Conservation (phyloP, 352 stramenopile species). For the Phytophthora megakarya region DNA sequence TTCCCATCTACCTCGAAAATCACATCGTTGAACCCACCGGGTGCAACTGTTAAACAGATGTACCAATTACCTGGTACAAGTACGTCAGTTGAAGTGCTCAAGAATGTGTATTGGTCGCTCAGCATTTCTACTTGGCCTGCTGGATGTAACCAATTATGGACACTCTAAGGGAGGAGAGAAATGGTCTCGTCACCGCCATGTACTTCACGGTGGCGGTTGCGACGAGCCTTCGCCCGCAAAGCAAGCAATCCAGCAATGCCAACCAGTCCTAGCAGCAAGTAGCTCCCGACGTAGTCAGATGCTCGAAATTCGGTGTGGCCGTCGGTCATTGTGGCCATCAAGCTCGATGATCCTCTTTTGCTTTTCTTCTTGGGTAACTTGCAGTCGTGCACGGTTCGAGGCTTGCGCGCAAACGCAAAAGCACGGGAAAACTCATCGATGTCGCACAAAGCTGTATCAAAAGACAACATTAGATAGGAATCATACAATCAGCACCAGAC, state of each 20-base stretch:
- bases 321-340: conserved; percentile 24
- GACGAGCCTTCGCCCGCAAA: conserved; percentile 43
- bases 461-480: not conserved
- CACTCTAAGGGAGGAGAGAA: conserved; percentile 36
- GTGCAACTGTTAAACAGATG: not conserved
- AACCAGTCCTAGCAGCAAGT: conserved; percentile 63
- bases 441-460: conserved; percentile 48
- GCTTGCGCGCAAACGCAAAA: conserved; percentile 60
- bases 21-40: too few relatives aligned
- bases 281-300: conserved; percentile 59
- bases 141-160: not conserved
- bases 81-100: conserved; percentile 20
- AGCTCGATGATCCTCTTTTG: conserved; percentile 26
- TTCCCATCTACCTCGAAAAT: too few relatives aligned
- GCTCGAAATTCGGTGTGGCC: conserved; percentile 15
- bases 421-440: conserved; percentile 65
- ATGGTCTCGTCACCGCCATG: conserved; percentile 21
- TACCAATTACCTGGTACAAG: conserved; percentile 26
- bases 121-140: conserved; percentile 13
- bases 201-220: conserved; percentile 24
- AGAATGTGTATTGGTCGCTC: conserved; percentile 10
- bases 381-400: conserved; percentile 57
- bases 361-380: conserved; percentile 39
- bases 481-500: not conserved
- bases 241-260: conserved; percentile 54